Base-by-base conservation (phyloP, 345 rosid genomes). In the Populus ilicifolia region DNA sequence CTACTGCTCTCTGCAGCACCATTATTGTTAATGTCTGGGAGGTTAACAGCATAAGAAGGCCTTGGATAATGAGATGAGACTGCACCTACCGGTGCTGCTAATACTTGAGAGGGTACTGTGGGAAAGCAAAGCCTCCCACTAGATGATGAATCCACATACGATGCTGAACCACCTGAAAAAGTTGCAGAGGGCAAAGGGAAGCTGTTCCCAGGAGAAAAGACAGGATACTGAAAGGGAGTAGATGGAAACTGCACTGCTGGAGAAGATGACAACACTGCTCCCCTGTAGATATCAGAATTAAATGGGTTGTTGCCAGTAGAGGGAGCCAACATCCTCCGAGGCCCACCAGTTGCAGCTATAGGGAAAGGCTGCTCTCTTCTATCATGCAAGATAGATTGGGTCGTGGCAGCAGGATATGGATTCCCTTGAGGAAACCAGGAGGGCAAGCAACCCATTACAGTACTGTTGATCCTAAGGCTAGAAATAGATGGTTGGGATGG, bases 221-320 rank as follows among this genome's bases (percentile, higher is more conserved):
- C 80, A 0, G 98, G 88, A 86, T 90, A 95, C 78, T 90, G 99
- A 78, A 87, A 95, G n/a, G 90, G 77, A n/a, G 89, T 41, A 56
- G 98, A 77, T 44, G 89, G 89, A 71, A 87, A 93, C 7, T 98
- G 82, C 61, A 89, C 77, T 0, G 97, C 97, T 12, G 97, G 96
- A 75, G 97, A 86, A 65, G 99, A 89, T 9, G 92, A 83, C 74
- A 96, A 75, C 35, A 96, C 92, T 0, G 98, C 85, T 23, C 89
- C 87, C 80, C 96, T 87, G 80, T 83, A 92, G 35, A 85, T 59
- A 71, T 96, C 99, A 50, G 92, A 84, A 76, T 78, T 73, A 79
- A 86, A 89, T n/a, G 92, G 84, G n/a, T 88, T 83, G 75, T 88
- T 88, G 27, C 84, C 85, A 23, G 87, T 69, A 74, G 91, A 44